These are phyloP conservation scores for Phytophthora europaea DNA, from an alignment of 352 stramenopile species.

Conservation along the genomic window DNA sequence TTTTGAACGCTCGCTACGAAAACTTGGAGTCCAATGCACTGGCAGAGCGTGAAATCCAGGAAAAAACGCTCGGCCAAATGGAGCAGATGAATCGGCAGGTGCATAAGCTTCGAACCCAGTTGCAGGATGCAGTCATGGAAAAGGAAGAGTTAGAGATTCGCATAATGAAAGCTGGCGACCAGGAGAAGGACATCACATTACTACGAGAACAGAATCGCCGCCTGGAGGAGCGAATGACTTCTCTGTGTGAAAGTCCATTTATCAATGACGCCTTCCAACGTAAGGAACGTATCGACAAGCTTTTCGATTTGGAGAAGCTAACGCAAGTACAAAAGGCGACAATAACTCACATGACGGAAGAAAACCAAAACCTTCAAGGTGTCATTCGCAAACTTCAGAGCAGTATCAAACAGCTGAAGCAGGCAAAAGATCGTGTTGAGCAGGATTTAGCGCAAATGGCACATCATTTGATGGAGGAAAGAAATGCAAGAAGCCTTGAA, in stretches of 20 bases:
- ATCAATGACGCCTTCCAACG: slow-evolving; percentile 93
- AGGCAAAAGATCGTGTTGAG: slow-evolving; percentile 76
- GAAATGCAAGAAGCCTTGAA: slow-evolving; percentile 50
- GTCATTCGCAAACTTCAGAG: slow-evolving; percentile 87
- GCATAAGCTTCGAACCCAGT: slow-evolving; percentile 85
- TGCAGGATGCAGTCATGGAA: slow-evolving; percentile 83
- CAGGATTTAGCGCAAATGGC: slow-evolving; percentile 69
- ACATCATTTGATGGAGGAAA: slow-evolving; percentile 79
- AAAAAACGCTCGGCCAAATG: slow-evolving; percentile 89
- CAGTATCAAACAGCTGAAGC: slow-evolving; percentile 85
- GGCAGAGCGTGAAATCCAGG: slow-evolving; percentile 90
- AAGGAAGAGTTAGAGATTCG: slow-evolving; percentile 84
- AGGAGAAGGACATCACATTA: slow-evolving; percentile 83
- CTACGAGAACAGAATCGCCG: slow-evolving; percentile 86
- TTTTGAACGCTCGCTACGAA: slow-evolving; percentile 92
- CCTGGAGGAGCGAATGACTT: slow-evolving; percentile 92
- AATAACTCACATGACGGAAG: slow-evolving; percentile 75
- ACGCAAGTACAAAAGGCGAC: slow-evolving; percentile 81
- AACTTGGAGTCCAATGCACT: slow-evolving; percentile 86
- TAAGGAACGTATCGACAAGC: slow-evolving; percentile 87
- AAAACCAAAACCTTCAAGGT: slow-evolving; percentile 85
- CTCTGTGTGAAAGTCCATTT: slow-evolving; percentile 94
- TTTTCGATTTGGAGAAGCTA: slow-evolving; percentile 88
- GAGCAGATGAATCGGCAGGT: slow-evolving; percentile 94
- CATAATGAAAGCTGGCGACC: slow-evolving; percentile 68